Base-by-base conservation (phyloP, 1,139 yeast genomes). In the Spencermartinsiella ligniputridi region DNA sequence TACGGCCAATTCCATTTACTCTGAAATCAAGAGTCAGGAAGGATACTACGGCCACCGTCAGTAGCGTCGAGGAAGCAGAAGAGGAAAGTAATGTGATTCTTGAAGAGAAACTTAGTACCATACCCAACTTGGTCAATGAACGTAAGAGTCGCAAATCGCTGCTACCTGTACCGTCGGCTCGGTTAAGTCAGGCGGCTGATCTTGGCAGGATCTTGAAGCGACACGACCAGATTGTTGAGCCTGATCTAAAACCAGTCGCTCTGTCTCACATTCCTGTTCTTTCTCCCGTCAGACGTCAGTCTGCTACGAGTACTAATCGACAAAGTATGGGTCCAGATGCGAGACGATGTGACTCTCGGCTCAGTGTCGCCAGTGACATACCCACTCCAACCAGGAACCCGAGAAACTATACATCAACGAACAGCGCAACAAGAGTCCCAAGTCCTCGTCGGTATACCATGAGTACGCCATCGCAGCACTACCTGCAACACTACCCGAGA, bases 231-330 rank as follows among this genome's bases (percentile, higher is more conserved):
- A n/a, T 22, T 22, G n/a, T 9, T 15, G n/a, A 11, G 32, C 32
- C 32, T 9, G 32, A 27, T 6, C 32, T 27, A 9, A 27, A 27
- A 15, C 32, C 32, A 27, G n/a, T 27, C n/a, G 15, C 5, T 27
- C 12, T 16, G 8, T 47, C 50, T 5, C 44, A 43, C 24, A 47
- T 47, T n/a, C 50, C 50, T 20, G 35, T 47, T 15, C 35, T 43
- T 19, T 47, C 50, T n/a, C 47, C 50, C 2, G 47, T 38, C 15
- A 30, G 40, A 15, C 40, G 45, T n/a, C 32, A 27, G n/a, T 27
- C 32, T 8, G 8, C 4, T n/a, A n/a, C 13, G 8, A n/a, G 15
- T 27, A 9, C 32, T 6, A 27, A 27, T 6, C 8, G 32, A 27
- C 12, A n/a, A 6, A 27, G 32, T 15, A 27, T 27, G 32, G 15